These are phyloP conservation scores for Fraxinus latifolia DNA, from an alignment of 305 asterid genomes.

Conservation along the genomic window DNA sequence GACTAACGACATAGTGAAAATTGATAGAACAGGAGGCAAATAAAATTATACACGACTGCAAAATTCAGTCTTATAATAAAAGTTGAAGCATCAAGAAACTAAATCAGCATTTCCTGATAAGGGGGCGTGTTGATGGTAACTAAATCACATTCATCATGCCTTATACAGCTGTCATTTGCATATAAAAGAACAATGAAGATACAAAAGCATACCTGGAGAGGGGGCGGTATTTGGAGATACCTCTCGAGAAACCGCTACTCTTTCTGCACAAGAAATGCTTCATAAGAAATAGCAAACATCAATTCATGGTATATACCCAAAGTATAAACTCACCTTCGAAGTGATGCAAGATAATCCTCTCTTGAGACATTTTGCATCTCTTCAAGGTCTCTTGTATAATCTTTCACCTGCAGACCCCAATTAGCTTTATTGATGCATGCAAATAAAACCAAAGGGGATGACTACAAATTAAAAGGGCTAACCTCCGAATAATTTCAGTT, in stretches of 20 bases:
- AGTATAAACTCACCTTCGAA: conserved; percentile 57
- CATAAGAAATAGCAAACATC: conserved; percentile 23
- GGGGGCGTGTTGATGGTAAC: background rate
- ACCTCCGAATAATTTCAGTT: background rate
- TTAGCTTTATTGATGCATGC: background rate
- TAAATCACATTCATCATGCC: background rate
- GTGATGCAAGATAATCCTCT: conserved; percentile 96
- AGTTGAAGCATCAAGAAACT: conserved; percentile 1
- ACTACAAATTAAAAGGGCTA: background rate
- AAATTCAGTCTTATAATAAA: background rate
- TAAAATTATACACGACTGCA: conserved; percentile 3
- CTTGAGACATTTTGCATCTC: conserved; percentile 95
- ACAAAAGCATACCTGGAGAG: conserved; percentile 68
- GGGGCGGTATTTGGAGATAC: conserved; percentile 84
- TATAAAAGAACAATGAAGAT: background rate
- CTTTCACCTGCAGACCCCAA: conserved; percentile 66
- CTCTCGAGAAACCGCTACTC: conserved; percentile 95
- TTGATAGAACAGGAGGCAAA: background rate
- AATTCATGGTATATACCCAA: conserved; percentile 4
- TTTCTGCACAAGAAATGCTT: conserved; percentile 59
- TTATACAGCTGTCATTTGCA: background rate
- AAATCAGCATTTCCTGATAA: conserved; percentile 20
- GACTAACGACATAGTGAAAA: conserved; percentile 35
- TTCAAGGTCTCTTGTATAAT: conserved; percentile 89
- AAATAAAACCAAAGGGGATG: conserved; percentile 12